phyloP scores from a whole-genome alignment of 257 asterid genomes.

The Lithospermum erythrorhizon region DNA sequence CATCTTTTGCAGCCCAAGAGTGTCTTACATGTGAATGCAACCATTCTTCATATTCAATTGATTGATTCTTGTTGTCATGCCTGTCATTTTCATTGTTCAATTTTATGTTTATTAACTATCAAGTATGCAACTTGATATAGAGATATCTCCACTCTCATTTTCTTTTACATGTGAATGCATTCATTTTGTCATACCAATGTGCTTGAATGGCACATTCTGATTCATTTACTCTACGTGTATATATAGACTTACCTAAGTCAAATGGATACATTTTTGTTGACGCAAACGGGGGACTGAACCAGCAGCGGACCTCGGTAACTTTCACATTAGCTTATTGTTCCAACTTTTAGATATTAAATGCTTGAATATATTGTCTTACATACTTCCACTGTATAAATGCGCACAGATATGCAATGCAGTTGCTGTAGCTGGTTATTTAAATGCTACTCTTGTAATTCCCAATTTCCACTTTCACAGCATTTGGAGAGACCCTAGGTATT shows the following conservation, averaged over 20 bases:
- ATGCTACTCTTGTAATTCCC: conserved; percentile 77
- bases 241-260: conserved; percentile 25
- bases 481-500: conserved; percentile 82
- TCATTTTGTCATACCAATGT: background rate
- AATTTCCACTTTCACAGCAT: conserved; percentile 62
- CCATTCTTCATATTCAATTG: too few species aligned
- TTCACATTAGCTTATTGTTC: background rate
- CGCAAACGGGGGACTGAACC: conserved; percentile 91
- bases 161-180: background rate
- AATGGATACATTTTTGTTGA: conserved; percentile 53
- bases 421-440: conserved; percentile 72
- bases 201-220: background rate
- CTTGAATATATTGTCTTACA: background rate
- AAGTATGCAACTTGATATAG: too few species aligned
- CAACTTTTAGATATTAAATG: background rate
- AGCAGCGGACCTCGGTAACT: conserved; percentile 78
- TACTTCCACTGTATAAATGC: background rate
- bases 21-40: too few species aligned
- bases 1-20: too few species aligned
- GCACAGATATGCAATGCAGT: conserved; percentile 85
- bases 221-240: background rate
- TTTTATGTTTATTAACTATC: too few species aligned
- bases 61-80: too few species aligned
- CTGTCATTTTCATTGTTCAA: too few species aligned
- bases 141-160: background rate